A percentile compares a stretch with the other conserved stretches of the same genome.
These are phyloP conservation scores for Geotrichum aggregatum DNA, from an alignment of 1,139 yeast species.

Conservation along the genomic window DNA sequence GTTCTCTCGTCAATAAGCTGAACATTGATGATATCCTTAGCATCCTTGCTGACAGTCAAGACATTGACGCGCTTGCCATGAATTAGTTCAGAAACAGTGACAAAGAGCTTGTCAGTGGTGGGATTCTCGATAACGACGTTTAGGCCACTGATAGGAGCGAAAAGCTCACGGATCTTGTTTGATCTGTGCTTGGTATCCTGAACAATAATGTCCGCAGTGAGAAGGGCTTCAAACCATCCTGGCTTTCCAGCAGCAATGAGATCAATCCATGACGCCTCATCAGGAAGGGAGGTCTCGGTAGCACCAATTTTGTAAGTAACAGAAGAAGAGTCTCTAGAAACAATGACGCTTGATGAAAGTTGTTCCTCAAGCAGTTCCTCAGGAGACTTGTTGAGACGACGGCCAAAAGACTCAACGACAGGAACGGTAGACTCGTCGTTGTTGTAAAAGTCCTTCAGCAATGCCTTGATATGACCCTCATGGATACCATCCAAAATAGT, in stretches of 20 bases:
- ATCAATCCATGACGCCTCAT: constrained; percentile 60
- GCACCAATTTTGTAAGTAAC: constrained; percentile 49
- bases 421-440: constrained; percentile 74
- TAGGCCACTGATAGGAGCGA: constrained; percentile 66
- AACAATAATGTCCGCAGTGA: constrained; percentile 72
- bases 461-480: constrained; percentile 75
- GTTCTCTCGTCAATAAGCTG: constrained; percentile 86
- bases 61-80: constrained; percentile 71
- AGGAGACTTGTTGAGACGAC: constrained; percentile 42
- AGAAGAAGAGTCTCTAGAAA: constrained; percentile 39
- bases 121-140: constrained; percentile 60
- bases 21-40: constrained; percentile 55
- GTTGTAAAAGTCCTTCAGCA: constrained; percentile 64
- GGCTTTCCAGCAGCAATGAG: constrained; percentile 73
- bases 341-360: constrained; percentile 36
- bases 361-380: constrained; percentile 40
- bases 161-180: constrained; percentile 75
- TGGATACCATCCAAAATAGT: constrained; percentile 85
- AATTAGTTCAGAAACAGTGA: constrained; percentile 64
- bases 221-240: constrained; percentile 90
- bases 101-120: constrained; percentile 51
- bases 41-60: constrained; percentile 53
- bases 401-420: constrained; percentile 83
- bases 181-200: constrained; percentile 76
- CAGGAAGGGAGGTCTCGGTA: constrained; percentile 36